Evolutionary conservation across 805 yeast species (phyloP), one percentile per base, ranked within the genome.

Genomic region (Scheffersomyces stipitis): DNA sequence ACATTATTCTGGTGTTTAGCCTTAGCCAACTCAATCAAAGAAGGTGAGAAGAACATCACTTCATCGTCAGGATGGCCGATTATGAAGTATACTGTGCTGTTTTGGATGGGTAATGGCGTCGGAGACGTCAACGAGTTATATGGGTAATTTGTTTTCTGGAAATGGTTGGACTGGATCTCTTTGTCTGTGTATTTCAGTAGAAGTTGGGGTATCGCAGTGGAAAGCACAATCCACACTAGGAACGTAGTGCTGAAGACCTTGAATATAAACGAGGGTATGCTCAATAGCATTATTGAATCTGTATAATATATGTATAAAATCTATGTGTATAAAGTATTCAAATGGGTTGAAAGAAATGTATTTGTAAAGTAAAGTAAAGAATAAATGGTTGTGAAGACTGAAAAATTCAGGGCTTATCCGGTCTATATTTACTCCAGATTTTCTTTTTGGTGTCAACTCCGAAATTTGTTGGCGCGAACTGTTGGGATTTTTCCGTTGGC

Each of bases 51-150:
- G 61, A 93, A 93, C 99, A 93, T 93, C 34, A 88, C 90, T 62
- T 93, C 99, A 59, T 93, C 99, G 60, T 93, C 99, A 0, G 99
- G 99, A 60, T 93, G 99, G 0, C 96, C 96, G 28, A 89, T 81
- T 9, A 91, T 64, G 31, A 82, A 64, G 46, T 69, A 74, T 2
- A 78, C 64, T 2, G 62, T 52, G 27, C 60, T 52, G 40, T 67
- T 56, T 12, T 50, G 56, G 15, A 68, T 59, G 10, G 59, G 60
- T 26, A 53, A 43, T 5, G 64, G 58, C 15, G 63, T 50, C 5
- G 67, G 66, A 7, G 58, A 50, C 3, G 67, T 60, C 26, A 66
- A 50, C n/a, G 71, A 62, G 30, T 53, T 54, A 43, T 64, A 62
- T 7, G 72, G 73, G 36, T 60, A 67, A 4, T 38, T 29, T 5